Evolutionary conservation across 352 stramenopile genomes (phyloP).

Genomic region (Aphanomyces euteiches): DNA sequence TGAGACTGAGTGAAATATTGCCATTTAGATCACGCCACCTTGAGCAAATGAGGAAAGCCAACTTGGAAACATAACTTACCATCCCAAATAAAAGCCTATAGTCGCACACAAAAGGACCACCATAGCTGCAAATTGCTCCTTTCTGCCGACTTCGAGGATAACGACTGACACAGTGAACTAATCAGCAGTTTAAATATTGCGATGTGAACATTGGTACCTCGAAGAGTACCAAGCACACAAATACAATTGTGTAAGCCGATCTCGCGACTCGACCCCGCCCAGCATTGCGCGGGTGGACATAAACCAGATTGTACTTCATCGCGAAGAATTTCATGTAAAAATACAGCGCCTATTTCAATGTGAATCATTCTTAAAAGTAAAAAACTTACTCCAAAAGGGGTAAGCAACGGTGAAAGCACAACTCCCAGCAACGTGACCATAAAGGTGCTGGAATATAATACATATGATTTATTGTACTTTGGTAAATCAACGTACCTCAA

Average conservation of each 20-base stretch:
- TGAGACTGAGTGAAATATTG: not conserved
- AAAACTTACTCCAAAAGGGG: slow-evolving; percentile 48
- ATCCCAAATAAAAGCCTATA: slow-evolving; percentile 21
- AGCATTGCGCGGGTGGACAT: slow-evolving; percentile 65
- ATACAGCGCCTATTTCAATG: slow-evolving; percentile 44
- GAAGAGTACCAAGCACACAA: slow-evolving; percentile 64
- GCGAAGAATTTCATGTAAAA: slow-evolving; percentile 73
- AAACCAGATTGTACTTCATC: slow-evolving; percentile 82
- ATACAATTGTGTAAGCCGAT: slow-evolving; percentile 59
- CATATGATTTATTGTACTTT: not conserved
- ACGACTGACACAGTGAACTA: slow-evolving; percentile 31
- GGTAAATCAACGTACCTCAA: slow-evolving; percentile 36
- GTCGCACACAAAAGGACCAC: slow-evolving; percentile 11
- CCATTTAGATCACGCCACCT: slow-evolving; percentile 1
- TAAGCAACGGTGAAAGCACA: slow-evolving; percentile 73
- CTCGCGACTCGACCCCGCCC: slow-evolving; percentile 61
- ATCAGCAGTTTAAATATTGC: slow-evolving; percentile 1
- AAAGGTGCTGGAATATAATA: slow-evolving; percentile 40
- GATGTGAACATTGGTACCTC: slow-evolving; percentile 34
- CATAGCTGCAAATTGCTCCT: slow-evolving; percentile 29
- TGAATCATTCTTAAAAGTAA: not conserved
- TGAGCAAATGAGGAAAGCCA: not conserved
- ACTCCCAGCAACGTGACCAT: slow-evolving; percentile 70
- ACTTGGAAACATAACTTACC: not conserved
- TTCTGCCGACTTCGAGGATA: slow-evolving; percentile 24